Base-by-base conservation (phyloP, 352 stramenopile genomes). In the Pythium insidiosum region DNA sequence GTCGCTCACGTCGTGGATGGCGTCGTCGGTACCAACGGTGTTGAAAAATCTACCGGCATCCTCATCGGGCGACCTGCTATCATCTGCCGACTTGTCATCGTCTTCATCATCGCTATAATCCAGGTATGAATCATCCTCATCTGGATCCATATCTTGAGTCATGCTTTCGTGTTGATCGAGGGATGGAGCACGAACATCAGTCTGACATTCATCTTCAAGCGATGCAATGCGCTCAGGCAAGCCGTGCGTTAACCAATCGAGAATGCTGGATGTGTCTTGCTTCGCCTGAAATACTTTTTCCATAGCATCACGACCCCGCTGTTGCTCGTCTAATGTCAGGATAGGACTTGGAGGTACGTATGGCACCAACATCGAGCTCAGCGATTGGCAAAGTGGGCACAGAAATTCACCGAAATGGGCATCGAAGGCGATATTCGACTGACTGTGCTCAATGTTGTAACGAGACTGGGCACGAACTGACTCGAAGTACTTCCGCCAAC, bases 331-430 rank as follows among this genome's bases (percentile, higher is more conserved):
- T 6, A 68, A 60, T 22, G 74, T 84, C 22, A 86, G 50, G 6
- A 68, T 59, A n/a, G 54, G 48, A 46, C 63, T 81, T 33, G 84
- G 60, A 0, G 72, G 61, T 4, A 95, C 46, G 41, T 86, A 83
- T 10, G 86, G 86, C 23, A 97, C 66, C 2, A 96, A 62, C 60
- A 93, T 88, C n/a, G 90, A 96, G 51, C 82, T 94, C 13, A 97
- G 66, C 12, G 71, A 68, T 50, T 97, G 92, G 44, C 88, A 97
- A 13, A 97, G 55, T 4, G 88, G 88, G 36, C 88, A 97, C 12
- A 96, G 61, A 41, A 95, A 96, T 56, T 97, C 86, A 11, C 78
- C 73, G 36, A 79, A 77, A 30, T 86, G 53, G 1, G 89, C 73
- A 41, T 96, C 81, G 22, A 95, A 91, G 12, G 82, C 81, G 15